Conservation (phyloP, 192 early-diverging fungal species). For the Linnemannia hyalina region DNA sequence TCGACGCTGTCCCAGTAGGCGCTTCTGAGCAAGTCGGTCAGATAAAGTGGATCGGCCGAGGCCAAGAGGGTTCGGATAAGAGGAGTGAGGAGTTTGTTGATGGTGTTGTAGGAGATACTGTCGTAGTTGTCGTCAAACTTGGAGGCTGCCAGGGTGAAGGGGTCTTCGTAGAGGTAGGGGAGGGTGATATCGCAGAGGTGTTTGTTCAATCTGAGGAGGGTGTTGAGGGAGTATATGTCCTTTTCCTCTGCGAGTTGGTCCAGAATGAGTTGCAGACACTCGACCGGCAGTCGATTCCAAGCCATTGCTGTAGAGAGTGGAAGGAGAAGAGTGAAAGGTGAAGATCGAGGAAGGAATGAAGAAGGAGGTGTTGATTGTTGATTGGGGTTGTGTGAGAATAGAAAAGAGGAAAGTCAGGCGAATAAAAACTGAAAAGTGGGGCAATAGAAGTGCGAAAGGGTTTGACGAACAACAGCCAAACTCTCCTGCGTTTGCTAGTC, state of each 20-base stretch:
- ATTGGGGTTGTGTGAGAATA: too few relatives aligned
- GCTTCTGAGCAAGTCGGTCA: slow-evolving; percentile 12
- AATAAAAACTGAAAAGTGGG: background rate
- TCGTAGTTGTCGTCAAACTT: background rate
- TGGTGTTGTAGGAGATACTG: background rate
- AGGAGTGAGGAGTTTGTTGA: background rate
- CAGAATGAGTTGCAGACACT: slow-evolving; percentile 32
- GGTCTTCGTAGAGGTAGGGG: slow-evolving; percentile 26
- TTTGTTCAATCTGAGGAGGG: slow-evolving; percentile 13
- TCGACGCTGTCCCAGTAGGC: background rate
- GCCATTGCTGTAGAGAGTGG: background rate
- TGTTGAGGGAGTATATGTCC: slow-evolving; percentile 7
- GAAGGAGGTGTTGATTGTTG: background rate
- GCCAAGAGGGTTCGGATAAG: slow-evolving; percentile 9
- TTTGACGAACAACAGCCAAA: background rate
- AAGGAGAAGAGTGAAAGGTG: background rate
- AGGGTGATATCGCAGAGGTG: slow-evolving; percentile 13
- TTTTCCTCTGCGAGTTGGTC: background rate
- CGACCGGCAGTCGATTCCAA: background rate
- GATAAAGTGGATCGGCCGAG: background rate
- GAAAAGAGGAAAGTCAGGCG: background rate
- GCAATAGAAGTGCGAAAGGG: background rate
- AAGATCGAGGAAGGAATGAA: background rate
- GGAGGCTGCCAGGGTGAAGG: slow-evolving; percentile 7
- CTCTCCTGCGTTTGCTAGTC: background rate